A percentile compares a stretch with the other conserved stretches of the same genome.
Conservation (phyloP, 1,139 yeast species). For the Magnusiomyces sp. region DNA sequence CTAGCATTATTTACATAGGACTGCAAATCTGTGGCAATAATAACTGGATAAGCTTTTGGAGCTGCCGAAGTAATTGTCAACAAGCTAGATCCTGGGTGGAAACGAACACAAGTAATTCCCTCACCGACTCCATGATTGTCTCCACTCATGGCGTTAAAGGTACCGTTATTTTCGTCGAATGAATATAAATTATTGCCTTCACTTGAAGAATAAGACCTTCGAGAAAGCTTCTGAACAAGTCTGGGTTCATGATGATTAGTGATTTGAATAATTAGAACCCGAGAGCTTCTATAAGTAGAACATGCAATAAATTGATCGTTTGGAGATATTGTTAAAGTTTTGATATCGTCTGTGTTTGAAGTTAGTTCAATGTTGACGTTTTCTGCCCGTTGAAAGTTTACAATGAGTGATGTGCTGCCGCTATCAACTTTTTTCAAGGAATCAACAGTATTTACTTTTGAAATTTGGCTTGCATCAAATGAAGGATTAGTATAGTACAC, state of each 20-base stretch:
- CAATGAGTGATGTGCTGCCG: constrained; percentile 2
- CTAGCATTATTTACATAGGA: not conserved
- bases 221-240: constrained; percentile 53
- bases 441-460: constrained; percentile 7
- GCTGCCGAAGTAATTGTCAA: constrained; percentile 57
- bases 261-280: constrained; percentile 71
- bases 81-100: constrained; percentile 50
- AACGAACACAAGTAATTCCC: constrained; percentile 78
- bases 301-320: constrained; percentile 66
- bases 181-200: no score
- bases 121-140: constrained; percentile 50
- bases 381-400: constrained; percentile 30
- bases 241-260: constrained; percentile 59
- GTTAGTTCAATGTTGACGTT: constrained; percentile 74
- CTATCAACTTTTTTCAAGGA: not conserved
- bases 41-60: constrained; percentile 46
- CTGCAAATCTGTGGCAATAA: constrained; percentile 42
- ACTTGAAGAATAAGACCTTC: constrained; percentile 42
- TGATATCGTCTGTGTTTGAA: constrained; percentile 67
- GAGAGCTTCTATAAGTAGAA: constrained; percentile 74
- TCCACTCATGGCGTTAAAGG: no score
- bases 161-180: no score
- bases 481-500: constrained; percentile 3
- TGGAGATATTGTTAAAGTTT: constrained; percentile 59
- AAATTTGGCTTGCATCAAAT: constrained; percentile 15